phyloP scores from a whole-genome alignment of 1,139 yeast species.

The Geotrichum macrosporum region DNA sequence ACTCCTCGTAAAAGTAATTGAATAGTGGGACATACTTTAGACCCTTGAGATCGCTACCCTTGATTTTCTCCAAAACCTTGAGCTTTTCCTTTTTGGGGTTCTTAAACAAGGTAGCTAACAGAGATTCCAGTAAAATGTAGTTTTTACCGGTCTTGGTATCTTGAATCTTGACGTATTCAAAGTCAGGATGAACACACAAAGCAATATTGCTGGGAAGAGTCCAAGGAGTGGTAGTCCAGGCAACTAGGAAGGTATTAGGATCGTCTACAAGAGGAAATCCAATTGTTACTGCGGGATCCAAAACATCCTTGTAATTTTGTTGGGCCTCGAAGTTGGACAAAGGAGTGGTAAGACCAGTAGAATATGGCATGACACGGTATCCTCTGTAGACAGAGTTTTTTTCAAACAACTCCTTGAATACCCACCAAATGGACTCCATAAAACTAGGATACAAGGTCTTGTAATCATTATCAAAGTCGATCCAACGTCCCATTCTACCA shows the following conservation, averaged over 20 bases:
- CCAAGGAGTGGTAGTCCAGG: conserved; percentile 99
- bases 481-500: conserved; percentile 97
- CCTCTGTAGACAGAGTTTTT: conserved; percentile 92
- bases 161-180: conserved; percentile 85
- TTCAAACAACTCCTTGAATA: conserved; percentile 78
- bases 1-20: conserved; percentile 70
- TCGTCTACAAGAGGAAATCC: conserved; percentile 81
- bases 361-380: conserved; percentile 95
- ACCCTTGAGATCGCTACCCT: conserved; percentile 78
- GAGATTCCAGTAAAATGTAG: conserved; percentile 76
- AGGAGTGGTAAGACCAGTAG: conserved; percentile 96
- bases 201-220: conserved; percentile 93
- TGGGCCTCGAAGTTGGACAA: conserved; percentile 97
- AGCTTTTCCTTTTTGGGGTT: conserved; percentile 88
- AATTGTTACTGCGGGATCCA: conserved; percentile 93
- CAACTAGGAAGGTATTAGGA: conserved; percentile 77
- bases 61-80: conserved; percentile 72
- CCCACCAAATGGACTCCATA: conserved; percentile 99
- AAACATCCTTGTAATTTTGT: conserved; percentile 94
- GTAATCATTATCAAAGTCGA: conserved; percentile 97
- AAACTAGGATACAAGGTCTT: conserved; percentile 92
- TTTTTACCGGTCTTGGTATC: conserved; percentile 81
- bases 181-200: conserved; percentile 83
- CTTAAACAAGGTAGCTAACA: conserved; percentile 80
- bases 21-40: conserved; percentile 76